Evolutionary conservation across 176 grass and related monocot genomes (phyloP), one percentile per base, ranked within the genome.

Genomic region (Cenchrus americanus): DNA sequence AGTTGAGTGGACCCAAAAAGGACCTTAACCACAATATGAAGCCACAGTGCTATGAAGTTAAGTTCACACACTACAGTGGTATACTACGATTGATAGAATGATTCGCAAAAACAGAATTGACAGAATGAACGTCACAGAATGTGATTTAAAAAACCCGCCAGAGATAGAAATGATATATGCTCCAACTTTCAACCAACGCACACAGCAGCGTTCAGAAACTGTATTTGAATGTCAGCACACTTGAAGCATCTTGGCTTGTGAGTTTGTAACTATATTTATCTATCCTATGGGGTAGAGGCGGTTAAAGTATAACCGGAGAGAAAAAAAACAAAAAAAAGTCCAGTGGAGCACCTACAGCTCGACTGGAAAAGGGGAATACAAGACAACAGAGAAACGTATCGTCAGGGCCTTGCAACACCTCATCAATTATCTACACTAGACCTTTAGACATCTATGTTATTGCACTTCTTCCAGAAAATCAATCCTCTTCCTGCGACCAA

Each of bases 401-500:
- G 19, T 79, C 24, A 66, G 57, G 47, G 55, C 7, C 81, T 70
- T 19, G 32, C 52, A 63, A 63, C 42, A 69, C 65, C 46, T 58
- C 30, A 74, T 69, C 43, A 43, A 8, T 43, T 81, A 82, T 86
- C 71, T 89, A 86, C 77, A 77, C 47, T 71, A 76, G n/a, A 82
- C 19, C 49, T 67, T 65, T 34, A 46, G 43, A 9, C 43, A 44
- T 46, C 44, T 46, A 11, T 71, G 78, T n/a, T 85, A 82, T 77
- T 77, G 78, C 62, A 71, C 54, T 43, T 27, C 15, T 42, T 75
- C 82, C 69, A 0, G 34, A 21, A 43, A 21, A 86, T 71, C 37
- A 47, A n/a, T 71, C 46, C 23, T 85, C 46, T 86, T 71, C 59
- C 55, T 78, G 22, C 86, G 77, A 50, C 50, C 83, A 85, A 90